Evolutionary conservation across 306 rosid species (phyloP).

Genomic region (Dryas alaskensis): DNA sequence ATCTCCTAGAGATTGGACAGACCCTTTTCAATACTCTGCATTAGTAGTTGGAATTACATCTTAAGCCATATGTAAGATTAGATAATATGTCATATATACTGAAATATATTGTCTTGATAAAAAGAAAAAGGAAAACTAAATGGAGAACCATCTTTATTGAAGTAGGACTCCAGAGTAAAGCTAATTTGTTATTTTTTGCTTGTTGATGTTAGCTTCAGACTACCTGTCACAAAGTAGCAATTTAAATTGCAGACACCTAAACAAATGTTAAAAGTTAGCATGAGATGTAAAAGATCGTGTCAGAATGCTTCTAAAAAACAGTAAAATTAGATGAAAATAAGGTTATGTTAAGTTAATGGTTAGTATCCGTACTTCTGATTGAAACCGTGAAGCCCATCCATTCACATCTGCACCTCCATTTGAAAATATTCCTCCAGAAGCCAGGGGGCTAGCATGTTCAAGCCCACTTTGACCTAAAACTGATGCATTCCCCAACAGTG

Average conservation of each 20-base stretch:
- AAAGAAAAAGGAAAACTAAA: slow-evolving; percentile 25
- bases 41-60: slow-evolving; percentile 26
- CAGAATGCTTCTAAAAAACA: slow-evolving; percentile 72
- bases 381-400: slow-evolving; percentile 97
- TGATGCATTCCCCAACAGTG: slow-evolving; percentile 99
- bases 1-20: slow-evolving; percentile 21
- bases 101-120: slow-evolving; percentile 27
- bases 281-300: slow-evolving; percentile 56
- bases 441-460: slow-evolving; percentile 99
- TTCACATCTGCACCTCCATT: slow-evolving; percentile 86
- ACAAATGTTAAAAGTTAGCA: slow-evolving; percentile 66
- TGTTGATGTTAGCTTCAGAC: slow-evolving; percentile 62
- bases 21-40: slow-evolving; percentile 28
- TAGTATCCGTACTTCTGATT: slow-evolving; percentile 99
- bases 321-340: slow-evolving; percentile 80
- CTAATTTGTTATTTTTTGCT: slow-evolving; percentile 42
- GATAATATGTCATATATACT: slow-evolving; percentile 24
- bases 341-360: slow-evolving; percentile 99
- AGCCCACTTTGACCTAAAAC: slow-evolving; percentile 99
- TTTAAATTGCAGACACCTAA: slow-evolving; percentile 55
- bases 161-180: slow-evolving; percentile 37
- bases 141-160: slow-evolving; percentile 23
- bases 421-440: slow-evolving; percentile 90
- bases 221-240: slow-evolving; percentile 58
- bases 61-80: slow-evolving; percentile 17